Percentiles rank a stretch among this genome's conserved stretches.
phyloP scores from a whole-genome alignment of 176 grass and related monocot species.

The Oryza australiensis region DNA sequence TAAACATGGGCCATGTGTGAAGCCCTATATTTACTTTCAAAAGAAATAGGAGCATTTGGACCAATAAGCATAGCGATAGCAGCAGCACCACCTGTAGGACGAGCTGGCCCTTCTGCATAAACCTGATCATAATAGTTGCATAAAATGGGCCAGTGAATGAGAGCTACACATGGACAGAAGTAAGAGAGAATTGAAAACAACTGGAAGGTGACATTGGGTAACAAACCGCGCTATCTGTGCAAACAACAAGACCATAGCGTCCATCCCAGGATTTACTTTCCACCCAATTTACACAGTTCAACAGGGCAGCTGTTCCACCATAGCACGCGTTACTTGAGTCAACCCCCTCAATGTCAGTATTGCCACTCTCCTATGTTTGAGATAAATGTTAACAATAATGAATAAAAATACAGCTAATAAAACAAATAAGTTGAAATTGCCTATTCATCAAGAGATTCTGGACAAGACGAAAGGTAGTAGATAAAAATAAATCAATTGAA shows the following conservation, averaged over 20 bases:
- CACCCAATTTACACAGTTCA: slow-evolving; percentile 97
- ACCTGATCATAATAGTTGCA: slow-evolving; percentile 56
- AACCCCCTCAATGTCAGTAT: slow-evolving; percentile 96
- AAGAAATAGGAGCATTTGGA: slow-evolving; percentile 88
- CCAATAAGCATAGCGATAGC: slow-evolving; percentile 98
- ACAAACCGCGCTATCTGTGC: slow-evolving; percentile 93
- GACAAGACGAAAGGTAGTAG: neutral
- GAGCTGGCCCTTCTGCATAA: slow-evolving; percentile 90
- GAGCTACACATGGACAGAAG: neutral
- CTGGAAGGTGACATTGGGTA: neutral
- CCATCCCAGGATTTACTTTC: slow-evolving; percentile 97
- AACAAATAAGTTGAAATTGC: slow-evolving; percentile 6
- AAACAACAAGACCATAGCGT: slow-evolving; percentile 91
- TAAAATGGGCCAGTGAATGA: neutral
- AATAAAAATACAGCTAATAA: slow-evolving; percentile 19
- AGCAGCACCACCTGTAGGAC: slow-evolving; percentile 88
- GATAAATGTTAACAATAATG: neutral
- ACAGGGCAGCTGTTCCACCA: slow-evolving; percentile 90
- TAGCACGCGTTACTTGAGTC: slow-evolving; percentile 95
- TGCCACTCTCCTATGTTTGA: slow-evolving; percentile 71
- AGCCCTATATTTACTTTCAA: slow-evolving; percentile 92
- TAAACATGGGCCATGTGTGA: slow-evolving; percentile 96
- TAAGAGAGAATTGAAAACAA: slow-evolving; percentile 9
- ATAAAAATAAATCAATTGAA: neutral
- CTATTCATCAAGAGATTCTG: neutral